Evolutionary conservation across 2,329 filamentous ascomycete genomes (phyloP), one percentile per base, ranked within the genome.

Genomic region (Paecilomyces variotii): DNA sequence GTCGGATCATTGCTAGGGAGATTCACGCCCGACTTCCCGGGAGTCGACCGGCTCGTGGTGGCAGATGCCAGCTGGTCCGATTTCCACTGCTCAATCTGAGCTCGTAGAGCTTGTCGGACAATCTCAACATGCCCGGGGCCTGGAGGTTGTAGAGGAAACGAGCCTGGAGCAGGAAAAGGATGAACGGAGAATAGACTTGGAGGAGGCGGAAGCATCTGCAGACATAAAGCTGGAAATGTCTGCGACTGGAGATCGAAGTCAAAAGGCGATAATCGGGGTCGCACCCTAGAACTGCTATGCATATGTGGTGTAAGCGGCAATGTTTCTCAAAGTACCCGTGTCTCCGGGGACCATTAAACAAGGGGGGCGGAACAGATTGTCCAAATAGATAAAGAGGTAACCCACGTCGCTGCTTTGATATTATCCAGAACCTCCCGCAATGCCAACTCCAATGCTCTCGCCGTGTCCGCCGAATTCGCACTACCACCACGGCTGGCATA

Each of bases 161-260:
- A 94, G 2, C 87, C 84, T 24, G 84, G 80, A 0, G 88, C 90
- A 1, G 91, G 80, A 67, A 95, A 88, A 30, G 91, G 90, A 5
- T 87, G 90, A 0, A 87, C 84, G 9, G 90, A 88, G 76, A 92
- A 93, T 5, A 97, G 80, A 0, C 90, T 94, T 3, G 90, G 87
- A 2, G 92, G 91, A 9, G 89, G 82, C 35, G 88, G 85, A 0
- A 97, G 84, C 64, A 93, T 87, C 62, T 88, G 89, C 10, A 97
- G 83, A 35, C 88, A 91, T 49, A 97, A 82, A 5, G 89, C 87
- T 5, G 92, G 91, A 67, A 96, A 97, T 60, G 91, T 91, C 70
- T 96, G 85, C 4, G 88, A 82, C 61, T 92, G 84, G 34, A 93
- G 88, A 64, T 97, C 90, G 75, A 96, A 95, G 63, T 93, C 89